Evolutionary conservation across 1,284 basidiomycete genomes (phyloP).

Genomic region (Cutaneotrichosporon sp.): DNA sequence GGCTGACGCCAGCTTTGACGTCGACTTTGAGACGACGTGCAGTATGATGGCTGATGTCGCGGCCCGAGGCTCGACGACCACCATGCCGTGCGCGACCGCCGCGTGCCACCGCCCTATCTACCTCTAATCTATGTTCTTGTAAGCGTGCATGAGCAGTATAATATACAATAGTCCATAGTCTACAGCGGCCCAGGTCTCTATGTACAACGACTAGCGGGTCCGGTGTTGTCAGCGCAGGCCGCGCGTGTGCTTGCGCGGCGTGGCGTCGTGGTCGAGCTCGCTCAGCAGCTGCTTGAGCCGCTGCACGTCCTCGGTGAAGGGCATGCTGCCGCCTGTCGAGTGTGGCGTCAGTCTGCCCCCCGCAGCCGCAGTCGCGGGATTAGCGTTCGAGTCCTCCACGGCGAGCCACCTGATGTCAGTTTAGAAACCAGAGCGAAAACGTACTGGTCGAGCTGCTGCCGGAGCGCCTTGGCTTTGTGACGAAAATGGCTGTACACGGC

Average conservation of each 20-base stretch:
- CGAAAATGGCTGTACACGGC: constrained; percentile 39
- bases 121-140: background rate
- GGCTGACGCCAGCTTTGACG: constrained; percentile 28
- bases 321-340: constrained; percentile 18
- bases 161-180: constrained; percentile 3
- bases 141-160: background rate
- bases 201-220: background rate
- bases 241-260: constrained; percentile 18
- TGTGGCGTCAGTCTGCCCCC: constrained; percentile 15
- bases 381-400: constrained; percentile 33
- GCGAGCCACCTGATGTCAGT: constrained; percentile 33
- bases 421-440: constrained; percentile 14
- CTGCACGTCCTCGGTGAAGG: constrained; percentile 35
- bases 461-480: constrained; percentile 36
- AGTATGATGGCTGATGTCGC: constrained; percentile 21
- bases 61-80: background rate
- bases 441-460: constrained; percentile 41
- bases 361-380: background rate
- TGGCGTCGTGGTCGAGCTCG: constrained; percentile 35
- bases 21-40: constrained; percentile 32
- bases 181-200: background rate
- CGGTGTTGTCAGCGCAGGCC: too few species aligned
- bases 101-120: background rate
- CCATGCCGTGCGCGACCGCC: background rate
- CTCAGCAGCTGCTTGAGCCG: constrained; percentile 32